Evolutionary conservation across 148 eudicot species (phyloP).

Genomic region (Rheum nobile): DNA sequence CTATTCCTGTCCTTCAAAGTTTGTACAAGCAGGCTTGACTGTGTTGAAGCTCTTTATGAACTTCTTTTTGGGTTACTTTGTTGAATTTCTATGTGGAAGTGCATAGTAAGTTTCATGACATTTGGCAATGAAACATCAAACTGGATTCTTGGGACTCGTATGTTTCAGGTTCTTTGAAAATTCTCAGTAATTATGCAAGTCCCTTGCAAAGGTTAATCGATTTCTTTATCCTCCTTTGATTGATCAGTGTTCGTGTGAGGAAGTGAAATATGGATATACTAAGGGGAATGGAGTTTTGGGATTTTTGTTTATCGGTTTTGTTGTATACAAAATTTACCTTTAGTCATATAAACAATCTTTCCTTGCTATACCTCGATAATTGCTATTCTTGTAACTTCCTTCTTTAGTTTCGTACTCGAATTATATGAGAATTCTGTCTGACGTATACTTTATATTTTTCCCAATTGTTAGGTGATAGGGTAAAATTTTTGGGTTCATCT

Average conservation of each 20-base stretch:
- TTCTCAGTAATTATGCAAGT: neutral
- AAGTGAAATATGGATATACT: neutral
- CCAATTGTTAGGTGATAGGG: conserved; percentile 64
- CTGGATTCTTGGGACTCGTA: neutral
- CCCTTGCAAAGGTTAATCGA: neutral
- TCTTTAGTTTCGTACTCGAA: neutral
- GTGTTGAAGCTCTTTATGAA: neutral
- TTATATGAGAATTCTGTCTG: neutral
- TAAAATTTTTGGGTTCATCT: conserved; percentile 58
- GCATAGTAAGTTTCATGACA: neutral
- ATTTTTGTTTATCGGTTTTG: neutral
- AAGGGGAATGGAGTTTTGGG: neutral
- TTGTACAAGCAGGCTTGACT: neutral
- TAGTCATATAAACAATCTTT: too few relatives aligned
- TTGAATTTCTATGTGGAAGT: neutral
- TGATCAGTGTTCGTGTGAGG: neutral
- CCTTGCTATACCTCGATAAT: neutral
- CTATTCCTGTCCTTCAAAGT: neutral
- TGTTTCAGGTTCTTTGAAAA: neutral
- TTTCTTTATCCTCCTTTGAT: neutral
- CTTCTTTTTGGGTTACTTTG: neutral
- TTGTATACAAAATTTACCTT: too few relatives aligned
- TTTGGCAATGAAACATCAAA: neutral
- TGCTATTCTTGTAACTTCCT: neutral
- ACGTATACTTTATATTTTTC: conserved; percentile 1